Percentiles rank a stretch among this genome's conserved stretches.
phyloP scores from a whole-genome alignment of 495 filamentous ascomycete species.

The Opeltia flavorubescens region DNA sequence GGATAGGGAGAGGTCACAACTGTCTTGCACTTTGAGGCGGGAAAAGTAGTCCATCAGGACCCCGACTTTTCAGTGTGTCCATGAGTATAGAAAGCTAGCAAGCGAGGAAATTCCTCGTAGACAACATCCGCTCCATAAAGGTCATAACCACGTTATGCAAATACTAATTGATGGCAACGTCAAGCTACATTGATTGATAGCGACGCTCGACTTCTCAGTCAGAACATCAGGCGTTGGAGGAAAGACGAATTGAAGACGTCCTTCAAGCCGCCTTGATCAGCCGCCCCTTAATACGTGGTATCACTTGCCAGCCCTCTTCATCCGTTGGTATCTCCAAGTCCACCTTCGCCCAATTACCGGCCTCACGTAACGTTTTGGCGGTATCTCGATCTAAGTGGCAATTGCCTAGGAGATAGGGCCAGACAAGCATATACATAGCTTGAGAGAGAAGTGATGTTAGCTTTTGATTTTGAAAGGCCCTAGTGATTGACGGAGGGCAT shows the following conservation, averaged over 20 bases:
- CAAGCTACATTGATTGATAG: too few relatives aligned
- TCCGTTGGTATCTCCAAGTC: constrained; percentile 2
- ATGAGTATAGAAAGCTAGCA: too few relatives aligned
- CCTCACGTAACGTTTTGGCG: constrained; percentile 5
- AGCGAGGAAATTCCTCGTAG: too few relatives aligned
- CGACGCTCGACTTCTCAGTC: too few relatives aligned
- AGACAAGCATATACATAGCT: constrained; percentile 10
- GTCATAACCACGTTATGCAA: too few relatives aligned
- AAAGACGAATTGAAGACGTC: background rate
- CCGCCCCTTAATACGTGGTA: constrained; percentile 10
- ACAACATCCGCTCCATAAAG: too few relatives aligned
- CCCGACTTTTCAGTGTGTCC: too few relatives aligned
- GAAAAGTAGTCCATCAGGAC: too few relatives aligned
- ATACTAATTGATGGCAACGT: too few relatives aligned
- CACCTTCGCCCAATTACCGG: constrained; percentile 12
- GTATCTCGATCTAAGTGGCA: constrained; percentile 12
- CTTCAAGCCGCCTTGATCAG: constrained; percentile 2
- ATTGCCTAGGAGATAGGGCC: constrained; percentile 9
- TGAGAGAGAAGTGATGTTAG: background rate
- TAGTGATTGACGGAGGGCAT: background rate
- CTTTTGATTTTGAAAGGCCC: background rate
- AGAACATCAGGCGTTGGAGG: background rate
- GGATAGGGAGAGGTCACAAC: too few relatives aligned
- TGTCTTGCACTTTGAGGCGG: too few relatives aligned
- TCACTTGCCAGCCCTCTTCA: constrained; percentile 8